These are phyloP conservation scores for Auricularia sp. DNA, from an alignment of 768 basidiomycete species.

Conservation along the genomic window DNA sequence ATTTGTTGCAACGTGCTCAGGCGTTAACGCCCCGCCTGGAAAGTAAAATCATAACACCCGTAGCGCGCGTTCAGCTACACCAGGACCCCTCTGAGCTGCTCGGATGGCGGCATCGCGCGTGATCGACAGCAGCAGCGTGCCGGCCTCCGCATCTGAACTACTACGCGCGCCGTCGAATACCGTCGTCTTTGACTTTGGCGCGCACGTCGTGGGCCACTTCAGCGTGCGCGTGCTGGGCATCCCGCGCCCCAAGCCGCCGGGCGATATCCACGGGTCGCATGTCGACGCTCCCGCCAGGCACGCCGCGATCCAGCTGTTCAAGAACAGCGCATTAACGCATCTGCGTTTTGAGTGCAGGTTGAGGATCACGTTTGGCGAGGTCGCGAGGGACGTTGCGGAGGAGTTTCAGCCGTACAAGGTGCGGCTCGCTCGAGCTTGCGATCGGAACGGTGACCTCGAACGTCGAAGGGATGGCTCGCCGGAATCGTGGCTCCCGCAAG, in stretches of 20 bases:
- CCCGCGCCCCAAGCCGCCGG: background rate
- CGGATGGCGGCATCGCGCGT: too few species aligned
- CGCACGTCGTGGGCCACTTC: background rate
- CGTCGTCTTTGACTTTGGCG: slow-evolving; percentile 3
- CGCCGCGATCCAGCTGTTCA: background rate
- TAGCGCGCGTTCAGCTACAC: too few species aligned
- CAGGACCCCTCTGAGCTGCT: too few species aligned
- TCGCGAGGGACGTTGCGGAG: background rate
- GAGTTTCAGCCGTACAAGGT: slow-evolving; percentile 1
- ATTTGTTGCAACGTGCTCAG: too few species aligned
- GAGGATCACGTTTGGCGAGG: background rate
- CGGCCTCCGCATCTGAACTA: too few species aligned
- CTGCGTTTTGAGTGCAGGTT: background rate
- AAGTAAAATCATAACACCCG: too few species aligned
- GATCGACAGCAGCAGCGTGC: too few species aligned
- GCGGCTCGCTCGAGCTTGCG: background rate
- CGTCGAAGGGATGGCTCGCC: background rate
- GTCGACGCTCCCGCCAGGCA: background rate
- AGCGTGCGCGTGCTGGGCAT: background rate
- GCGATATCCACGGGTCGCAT: background rate
- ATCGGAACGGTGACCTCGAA: too few species aligned
- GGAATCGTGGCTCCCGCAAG: slow-evolving; percentile 2
- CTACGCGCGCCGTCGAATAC: background rate
- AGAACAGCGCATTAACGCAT: background rate
- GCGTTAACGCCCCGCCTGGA: too few species aligned